Conservation (phyloP, 148 eudicot species). For the Arbutus unedo region DNA sequence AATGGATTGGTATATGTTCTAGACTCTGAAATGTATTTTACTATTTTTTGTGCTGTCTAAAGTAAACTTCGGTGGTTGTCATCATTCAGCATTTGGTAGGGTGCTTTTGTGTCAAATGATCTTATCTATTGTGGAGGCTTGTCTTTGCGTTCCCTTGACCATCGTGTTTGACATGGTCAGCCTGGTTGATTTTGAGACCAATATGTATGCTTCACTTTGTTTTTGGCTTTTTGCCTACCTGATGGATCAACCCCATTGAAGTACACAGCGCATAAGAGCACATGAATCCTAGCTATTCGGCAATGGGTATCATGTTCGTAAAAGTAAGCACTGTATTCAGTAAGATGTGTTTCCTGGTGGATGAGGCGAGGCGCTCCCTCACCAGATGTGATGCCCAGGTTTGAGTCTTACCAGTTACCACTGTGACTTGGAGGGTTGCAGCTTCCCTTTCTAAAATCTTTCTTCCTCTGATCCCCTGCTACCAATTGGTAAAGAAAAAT, state of each 20-base stretch:
- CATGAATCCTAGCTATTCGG: not conserved
- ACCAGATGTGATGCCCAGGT: not conserved
- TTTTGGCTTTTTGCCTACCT: not conserved
- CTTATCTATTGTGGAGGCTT: not conserved
- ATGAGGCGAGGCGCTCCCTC: not conserved
- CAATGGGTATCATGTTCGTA: not conserved
- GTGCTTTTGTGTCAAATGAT: not conserved
- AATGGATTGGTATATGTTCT: constrained; percentile 67
- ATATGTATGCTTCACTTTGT: not conserved
- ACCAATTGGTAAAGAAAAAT: not conserved
- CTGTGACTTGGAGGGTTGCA: not conserved
- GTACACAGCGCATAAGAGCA: not conserved
- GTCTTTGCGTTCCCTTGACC: not conserved
- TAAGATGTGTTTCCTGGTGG: not conserved
- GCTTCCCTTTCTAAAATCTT: not conserved
- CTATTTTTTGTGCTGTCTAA: not conserved
- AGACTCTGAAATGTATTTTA: not conserved
- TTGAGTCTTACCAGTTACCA: not conserved
- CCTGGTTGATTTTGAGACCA: not conserved
- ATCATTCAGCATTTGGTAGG: not conserved
- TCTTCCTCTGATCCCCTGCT: not conserved
- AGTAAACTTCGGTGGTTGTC: not conserved
- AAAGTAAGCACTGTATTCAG: not conserved
- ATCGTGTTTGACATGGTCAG: not conserved
- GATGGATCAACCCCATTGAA: not conserved